phyloP scores from a whole-genome alignment of 345 rosid genomes.

The Eucalyptus polyanthemos region DNA sequence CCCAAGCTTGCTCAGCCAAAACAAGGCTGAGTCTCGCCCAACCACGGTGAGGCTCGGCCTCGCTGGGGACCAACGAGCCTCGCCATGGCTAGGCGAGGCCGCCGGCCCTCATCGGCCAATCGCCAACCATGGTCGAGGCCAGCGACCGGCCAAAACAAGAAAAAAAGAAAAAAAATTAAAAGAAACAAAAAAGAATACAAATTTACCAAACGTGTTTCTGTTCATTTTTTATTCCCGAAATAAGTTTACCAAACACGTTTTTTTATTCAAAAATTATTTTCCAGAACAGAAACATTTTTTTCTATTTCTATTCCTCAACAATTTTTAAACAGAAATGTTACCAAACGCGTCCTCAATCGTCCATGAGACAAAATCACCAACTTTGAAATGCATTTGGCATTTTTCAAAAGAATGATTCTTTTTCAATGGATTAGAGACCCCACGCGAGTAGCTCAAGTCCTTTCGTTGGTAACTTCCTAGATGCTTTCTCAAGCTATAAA shows the following conservation, averaged over 20 bases:
- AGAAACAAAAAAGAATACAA: too few species aligned
- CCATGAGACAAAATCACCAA: not conserved
- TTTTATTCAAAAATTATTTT: too few species aligned
- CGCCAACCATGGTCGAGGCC: accelerated
- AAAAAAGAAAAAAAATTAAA: too few species aligned
- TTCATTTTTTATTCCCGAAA: accelerated
- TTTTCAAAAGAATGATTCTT: not conserved
- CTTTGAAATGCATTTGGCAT: not conserved
- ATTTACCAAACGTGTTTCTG: accelerated
- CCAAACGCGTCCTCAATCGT: not conserved
- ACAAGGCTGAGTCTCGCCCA: too few species aligned
- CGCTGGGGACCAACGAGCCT: too few species aligned
- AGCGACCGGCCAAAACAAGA: accelerated
- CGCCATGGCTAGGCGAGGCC: too few species aligned
- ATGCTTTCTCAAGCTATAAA: not conserved
- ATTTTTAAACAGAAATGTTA: too few species aligned
- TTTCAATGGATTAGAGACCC: not conserved
- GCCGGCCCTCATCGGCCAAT: accelerated
- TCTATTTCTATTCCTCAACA: too few species aligned
- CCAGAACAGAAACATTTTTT: accelerated
- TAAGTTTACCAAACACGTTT: accelerated
- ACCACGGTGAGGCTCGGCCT: too few species aligned
- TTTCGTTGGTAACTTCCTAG: not conserved
- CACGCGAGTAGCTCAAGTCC: not conserved
- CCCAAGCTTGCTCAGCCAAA: accelerated